Base-by-base conservation (phyloP, 1,284 basidiomycete genomes). In the Cutaneotrichosporon sp. region DNA sequence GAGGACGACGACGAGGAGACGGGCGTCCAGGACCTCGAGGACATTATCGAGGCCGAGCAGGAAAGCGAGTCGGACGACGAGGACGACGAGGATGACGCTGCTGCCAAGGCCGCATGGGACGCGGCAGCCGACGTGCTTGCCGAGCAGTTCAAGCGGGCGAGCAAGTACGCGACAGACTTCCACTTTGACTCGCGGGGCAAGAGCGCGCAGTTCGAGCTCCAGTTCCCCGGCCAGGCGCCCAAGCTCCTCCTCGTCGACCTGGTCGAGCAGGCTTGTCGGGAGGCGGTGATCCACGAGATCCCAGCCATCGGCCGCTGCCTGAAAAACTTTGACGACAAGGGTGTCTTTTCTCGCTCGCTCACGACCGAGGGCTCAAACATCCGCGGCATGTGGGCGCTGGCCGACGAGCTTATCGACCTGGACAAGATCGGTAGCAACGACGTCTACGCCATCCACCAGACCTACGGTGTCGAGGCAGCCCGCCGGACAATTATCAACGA, bases 391-490 rank as follows among this genome's bases (percentile, higher is more conserved):
- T 98, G 97, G 95, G 84, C 87, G 64, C 92, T 92, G 74, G 89
- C 89, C 21, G 84, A 86, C 70, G 85, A 85, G 62, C 87, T 96
- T 66, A 85, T 98, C 67, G 89, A 96, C 74, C 86, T 92, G 60
- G 85, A 94, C 77, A 85, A 86, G 60, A 87, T 98, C 64, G 91
- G 91, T 74, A 95, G 95, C 31, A 99, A 99, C 82, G 95, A 99
- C 75, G 92, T 99, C 64, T 92, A 93, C 73, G 90, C 95, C 18
- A 89, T 96, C 60, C 83, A 98, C 53, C 87, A 87, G 74, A 91
- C 92, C 2, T 99, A 98, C 76, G 97, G 97, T 62, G 96, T 99
- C 34, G 97, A 99, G 82, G 96, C 97, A 81, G 97, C 96, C 30
- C 89, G 97, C 50, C 88, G 89, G 32, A 89, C 92, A n/a, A 92